Conservation (phyloP, 2,329 filamentous ascomycete species). For the Scopulariopsis brevicaulis region DNA sequence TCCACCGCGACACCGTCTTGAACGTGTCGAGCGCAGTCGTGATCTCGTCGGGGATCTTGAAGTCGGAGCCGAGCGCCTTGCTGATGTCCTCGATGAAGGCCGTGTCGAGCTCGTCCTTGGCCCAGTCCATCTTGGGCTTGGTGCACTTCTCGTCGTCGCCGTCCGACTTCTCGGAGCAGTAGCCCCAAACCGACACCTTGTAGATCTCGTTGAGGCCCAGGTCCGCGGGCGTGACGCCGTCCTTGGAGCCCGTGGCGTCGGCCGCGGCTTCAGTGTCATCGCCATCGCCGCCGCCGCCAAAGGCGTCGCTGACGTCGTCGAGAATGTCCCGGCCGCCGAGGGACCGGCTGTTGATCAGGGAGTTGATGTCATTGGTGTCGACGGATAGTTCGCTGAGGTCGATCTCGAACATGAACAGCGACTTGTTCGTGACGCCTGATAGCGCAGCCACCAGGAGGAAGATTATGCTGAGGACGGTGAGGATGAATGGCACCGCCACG, state of each 20-base stretch:
- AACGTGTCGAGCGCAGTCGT: slow-evolving; percentile 61
- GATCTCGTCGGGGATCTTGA: slow-evolving; percentile 57
- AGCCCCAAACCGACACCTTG: slow-evolving; percentile 76
- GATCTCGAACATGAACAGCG: slow-evolving; percentile 47
- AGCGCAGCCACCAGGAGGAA: slow-evolving; percentile 50
- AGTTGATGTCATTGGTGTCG: slow-evolving; percentile 6
- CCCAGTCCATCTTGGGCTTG: slow-evolving; percentile 63
- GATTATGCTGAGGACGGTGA: slow-evolving; percentile 68
- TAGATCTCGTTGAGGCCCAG: slow-evolving; percentile 65
- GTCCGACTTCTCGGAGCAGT: slow-evolving; percentile 56
- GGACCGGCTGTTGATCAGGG: slow-evolving; percentile 4
- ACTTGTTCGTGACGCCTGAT: slow-evolving; percentile 43
- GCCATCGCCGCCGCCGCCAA: neutral
- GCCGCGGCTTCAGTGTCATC: slow-evolving; percentile 4
- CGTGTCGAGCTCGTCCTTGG: slow-evolving; percentile 59
- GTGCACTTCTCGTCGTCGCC: slow-evolving; percentile 54
- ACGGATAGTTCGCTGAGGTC: slow-evolving; percentile 50
- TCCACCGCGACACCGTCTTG: slow-evolving; percentile 65
- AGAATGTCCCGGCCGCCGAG: slow-evolving; percentile 7
- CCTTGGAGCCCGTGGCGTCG: slow-evolving; percentile 6
- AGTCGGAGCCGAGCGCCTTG: slow-evolving; percentile 38
- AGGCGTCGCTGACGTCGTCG: slow-evolving; percentile 7
- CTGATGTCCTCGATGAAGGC: slow-evolving; percentile 23
- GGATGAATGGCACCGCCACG: slow-evolving; percentile 74
- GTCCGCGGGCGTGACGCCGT: slow-evolving; percentile 37